Evolutionary conservation across 1,284 basidiomycete genomes (phyloP), one percentile per base, ranked within the genome.

Genomic region (Ustilago shanxiensis): DNA sequence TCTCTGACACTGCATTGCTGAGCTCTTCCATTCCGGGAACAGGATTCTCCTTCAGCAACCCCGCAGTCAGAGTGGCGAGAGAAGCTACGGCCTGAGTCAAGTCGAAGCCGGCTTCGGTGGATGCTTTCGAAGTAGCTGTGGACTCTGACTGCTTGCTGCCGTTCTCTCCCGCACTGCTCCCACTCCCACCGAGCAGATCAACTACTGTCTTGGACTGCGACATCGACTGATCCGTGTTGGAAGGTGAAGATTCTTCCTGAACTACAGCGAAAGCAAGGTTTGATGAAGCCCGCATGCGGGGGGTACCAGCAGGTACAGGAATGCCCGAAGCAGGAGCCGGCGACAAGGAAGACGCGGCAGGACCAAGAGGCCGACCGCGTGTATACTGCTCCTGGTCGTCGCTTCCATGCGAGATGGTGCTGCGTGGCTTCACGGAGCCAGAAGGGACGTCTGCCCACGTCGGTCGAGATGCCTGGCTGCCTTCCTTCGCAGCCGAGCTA

Each of bases 251-350:
- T 35, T 79, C 77, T 35, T 79, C 77, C 37, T 72, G 68, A 6
- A 79, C 72, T 8, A 72, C 66, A 31, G 66, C 72, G 16, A 71
- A 74, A 1, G 77, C 73, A 16, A 79, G 72, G 10, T 75, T 71
- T 22, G 77, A 79, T 7, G 72, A 74, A 26, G 72, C 72, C 14
- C 72, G 77, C 14, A 71, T 45, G 26, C 69, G 77, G 9, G 59
- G 66, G 7, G 67, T 22, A 10, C 39, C 18, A 2, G 59, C 60
- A 20, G 76, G 52, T n/a, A 72, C 59, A 3, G 70, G 70, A 18
- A 77, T 66, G 13, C 62, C 63, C 26, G 67, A 31, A 16, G 60
- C 52, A 2, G 66, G 24, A 9, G 41, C 24, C 26, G 22, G 47
- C 26, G 47, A 24, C 11, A 4, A 24, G 13, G 24, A 14, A 16